Conservation (phyloP, 2,329 filamentous ascomycete genomes). For the Rutstroemia sydowiana region DNA sequence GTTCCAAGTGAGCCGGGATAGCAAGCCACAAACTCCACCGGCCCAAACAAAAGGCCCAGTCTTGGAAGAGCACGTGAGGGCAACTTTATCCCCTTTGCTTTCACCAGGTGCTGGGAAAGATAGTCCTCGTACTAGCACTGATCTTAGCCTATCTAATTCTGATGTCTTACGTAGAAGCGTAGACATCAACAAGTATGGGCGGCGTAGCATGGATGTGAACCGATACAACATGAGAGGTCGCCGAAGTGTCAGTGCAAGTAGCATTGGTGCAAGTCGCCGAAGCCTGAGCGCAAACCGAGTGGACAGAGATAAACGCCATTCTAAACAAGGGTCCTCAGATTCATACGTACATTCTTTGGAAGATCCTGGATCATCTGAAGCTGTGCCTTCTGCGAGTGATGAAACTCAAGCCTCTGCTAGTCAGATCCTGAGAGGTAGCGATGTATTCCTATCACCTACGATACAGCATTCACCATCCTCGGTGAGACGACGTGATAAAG, state of each 20-base stretch:
- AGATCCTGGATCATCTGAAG: slow-evolving; percentile 65
- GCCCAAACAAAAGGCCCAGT: slow-evolving; percentile 21
- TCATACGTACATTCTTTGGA: slow-evolving; percentile 70
- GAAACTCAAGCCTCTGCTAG: slow-evolving; percentile 77
- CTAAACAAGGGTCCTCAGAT: slow-evolving; percentile 58
- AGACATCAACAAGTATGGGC: slow-evolving; percentile 34
- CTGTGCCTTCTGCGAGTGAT: slow-evolving; percentile 61
- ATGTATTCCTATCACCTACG: slow-evolving; percentile 78
- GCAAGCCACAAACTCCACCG: slow-evolving; percentile 14
- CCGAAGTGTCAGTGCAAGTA: slow-evolving; percentile 62
- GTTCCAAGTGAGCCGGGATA: slow-evolving; percentile 16
- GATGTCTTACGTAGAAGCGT: slow-evolving; percentile 47
- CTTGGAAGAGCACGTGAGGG: slow-evolving; percentile 51
- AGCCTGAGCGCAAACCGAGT: slow-evolving; percentile 43
- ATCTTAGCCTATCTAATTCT: slow-evolving; percentile 45
- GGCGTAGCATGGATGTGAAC: slow-evolving; percentile 47
- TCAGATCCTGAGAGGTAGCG: slow-evolving; percentile 79
- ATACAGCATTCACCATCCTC: slow-evolving; percentile 43
- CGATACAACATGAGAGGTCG: slow-evolving; percentile 36
- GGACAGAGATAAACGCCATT: slow-evolving; percentile 43
- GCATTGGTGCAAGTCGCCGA: slow-evolving; percentile 28
- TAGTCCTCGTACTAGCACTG: slow-evolving; percentile 49
- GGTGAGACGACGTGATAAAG: slow-evolving; percentile 14
- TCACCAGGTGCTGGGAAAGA: slow-evolving; percentile 25
- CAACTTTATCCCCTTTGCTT: slow-evolving; percentile 48